These are phyloP conservation scores for Metschnikowia cerradonensis DNA, from an alignment of 805 yeast genomes.

Conservation along the genomic window DNA sequence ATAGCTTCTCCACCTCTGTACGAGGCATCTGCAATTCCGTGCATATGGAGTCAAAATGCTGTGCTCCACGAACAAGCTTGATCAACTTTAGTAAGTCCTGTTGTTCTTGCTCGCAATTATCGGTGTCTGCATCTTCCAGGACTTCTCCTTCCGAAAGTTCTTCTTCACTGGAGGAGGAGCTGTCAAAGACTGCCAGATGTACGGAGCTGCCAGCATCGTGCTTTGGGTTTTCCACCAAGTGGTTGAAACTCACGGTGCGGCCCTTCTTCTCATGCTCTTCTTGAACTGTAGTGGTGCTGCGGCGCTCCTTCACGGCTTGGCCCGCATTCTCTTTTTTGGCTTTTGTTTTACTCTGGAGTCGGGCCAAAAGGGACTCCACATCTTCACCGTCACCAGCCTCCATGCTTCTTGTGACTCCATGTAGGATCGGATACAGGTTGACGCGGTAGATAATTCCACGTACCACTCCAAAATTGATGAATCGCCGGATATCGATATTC, in stretches of 20 bases:
- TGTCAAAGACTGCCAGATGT: slow-evolving; percentile 16
- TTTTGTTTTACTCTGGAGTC: slow-evolving; percentile 8
- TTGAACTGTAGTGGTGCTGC: slow-evolving; percentile 8
- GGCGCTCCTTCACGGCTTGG: background rate
- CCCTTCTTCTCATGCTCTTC: slow-evolving; percentile 16
- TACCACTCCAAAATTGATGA: slow-evolving; percentile 81
- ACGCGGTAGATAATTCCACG: slow-evolving; percentile 81
- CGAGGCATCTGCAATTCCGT: slow-evolving; percentile 60
- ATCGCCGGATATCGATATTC: slow-evolving; percentile 77
- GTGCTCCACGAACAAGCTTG: slow-evolving; percentile 47
- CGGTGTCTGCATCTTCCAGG: slow-evolving; percentile 2
- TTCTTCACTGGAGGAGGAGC: slow-evolving; percentile 13
- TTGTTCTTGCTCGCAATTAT: slow-evolving; percentile 10
- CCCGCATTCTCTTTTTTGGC: slow-evolving; percentile 2
- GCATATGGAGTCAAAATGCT: slow-evolving; percentile 63
- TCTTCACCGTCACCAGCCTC: slow-evolving; percentile 21
- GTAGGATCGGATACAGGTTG: slow-evolving; percentile 65
- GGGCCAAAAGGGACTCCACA: slow-evolving; percentile 11
- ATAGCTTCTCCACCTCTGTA: slow-evolving; percentile 49
- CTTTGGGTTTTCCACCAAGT: slow-evolving; percentile 15
- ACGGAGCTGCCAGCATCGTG: slow-evolving; percentile 2
- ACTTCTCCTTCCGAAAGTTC: slow-evolving; percentile 5
- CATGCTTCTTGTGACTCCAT: slow-evolving; percentile 33
- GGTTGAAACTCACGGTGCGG: slow-evolving; percentile 37
- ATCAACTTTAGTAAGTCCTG: slow-evolving; percentile 35